A percentile compares a stretch with the other conserved stretches of the same genome.
Conservation (phyloP, 2,329 filamentous ascomycete species). For the Fusarium goolgardi region DNA sequence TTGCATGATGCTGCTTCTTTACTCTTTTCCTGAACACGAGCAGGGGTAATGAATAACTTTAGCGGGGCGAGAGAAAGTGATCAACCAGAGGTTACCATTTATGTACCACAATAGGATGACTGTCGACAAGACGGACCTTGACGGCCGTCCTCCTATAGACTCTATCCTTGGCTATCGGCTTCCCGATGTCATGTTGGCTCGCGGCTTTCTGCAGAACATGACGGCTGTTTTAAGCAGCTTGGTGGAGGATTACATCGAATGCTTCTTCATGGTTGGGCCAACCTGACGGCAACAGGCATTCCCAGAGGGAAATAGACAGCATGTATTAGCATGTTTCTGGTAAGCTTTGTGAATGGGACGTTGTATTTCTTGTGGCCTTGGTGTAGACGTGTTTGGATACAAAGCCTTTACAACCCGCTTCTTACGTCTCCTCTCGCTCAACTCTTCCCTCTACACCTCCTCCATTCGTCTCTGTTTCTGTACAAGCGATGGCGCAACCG, state of each 20-base stretch:
- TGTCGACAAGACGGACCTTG: not conserved
- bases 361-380: not conserved
- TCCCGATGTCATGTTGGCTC: not conserved
- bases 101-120: conserved; percentile 1
- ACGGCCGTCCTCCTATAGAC: not conserved
- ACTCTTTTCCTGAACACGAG: not conserved
- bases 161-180: not conserved
- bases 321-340: not conserved
- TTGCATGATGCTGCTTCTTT: not conserved
- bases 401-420: not conserved
- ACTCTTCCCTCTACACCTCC: not conserved
- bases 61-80: not conserved
- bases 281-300: not conserved
- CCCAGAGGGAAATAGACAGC: not conserved
- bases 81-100: conserved; percentile 2
- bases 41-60: not conserved
- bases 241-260: not conserved
- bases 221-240: not conserved
- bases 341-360: not conserved
- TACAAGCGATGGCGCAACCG: not conserved
- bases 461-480: not conserved
- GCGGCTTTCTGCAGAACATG: not conserved
- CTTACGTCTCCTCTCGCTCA: not conserved
- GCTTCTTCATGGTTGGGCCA: not conserved
- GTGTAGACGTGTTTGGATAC: not conserved